Percentiles rank a stretch among this genome's conserved stretches.
Evolutionary conservation across 2,329 filamentous ascomycete genomes (phyloP).

Genomic region (Blastomyces emzantsi): DNA sequence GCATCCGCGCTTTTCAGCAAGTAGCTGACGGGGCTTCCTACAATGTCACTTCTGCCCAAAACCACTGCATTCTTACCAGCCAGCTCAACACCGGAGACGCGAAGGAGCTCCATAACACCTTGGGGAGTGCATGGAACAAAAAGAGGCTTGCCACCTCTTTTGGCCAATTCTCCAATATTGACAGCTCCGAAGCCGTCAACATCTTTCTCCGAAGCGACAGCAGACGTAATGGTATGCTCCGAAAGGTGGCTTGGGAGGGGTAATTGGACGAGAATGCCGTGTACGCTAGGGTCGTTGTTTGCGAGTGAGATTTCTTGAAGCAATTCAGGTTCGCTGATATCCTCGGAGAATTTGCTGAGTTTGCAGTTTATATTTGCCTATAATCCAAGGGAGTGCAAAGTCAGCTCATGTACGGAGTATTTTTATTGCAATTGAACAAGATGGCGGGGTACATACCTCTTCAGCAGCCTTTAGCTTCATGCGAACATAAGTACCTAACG

Average conservation of each 20-base stretch:
- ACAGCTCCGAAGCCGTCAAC: constrained; percentile 91
- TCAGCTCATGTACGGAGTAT: background rate
- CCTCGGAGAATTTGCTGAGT: constrained; percentile 71
- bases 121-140: constrained; percentile 96
- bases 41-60: constrained; percentile 90
- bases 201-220: constrained; percentile 89
- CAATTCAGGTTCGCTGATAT: constrained; percentile 75
- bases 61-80: constrained; percentile 91
- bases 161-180: constrained; percentile 95
- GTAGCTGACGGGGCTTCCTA: constrained; percentile 94
- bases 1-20: constrained; percentile 91
- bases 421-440: background rate
- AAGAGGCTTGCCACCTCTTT: constrained; percentile 78
- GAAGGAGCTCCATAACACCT: constrained; percentile 86
- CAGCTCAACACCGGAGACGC: constrained; percentile 73
- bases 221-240: constrained; percentile 82
- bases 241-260: constrained; percentile 83
- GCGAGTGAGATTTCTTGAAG: constrained; percentile 69
- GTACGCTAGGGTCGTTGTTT: constrained; percentile 78
- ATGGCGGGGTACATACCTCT: constrained; percentile 51
- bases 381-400: constrained; percentile 12
- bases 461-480: constrained; percentile 98
- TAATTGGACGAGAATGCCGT: constrained; percentile 90
- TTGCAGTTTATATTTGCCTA: constrained; percentile 86
- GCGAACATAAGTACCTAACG: constrained; percentile 85